These are phyloP conservation scores for Agrocybe praecox DNA, from an alignment of 768 basidiomycete species.

Conservation along the genomic window DNA sequence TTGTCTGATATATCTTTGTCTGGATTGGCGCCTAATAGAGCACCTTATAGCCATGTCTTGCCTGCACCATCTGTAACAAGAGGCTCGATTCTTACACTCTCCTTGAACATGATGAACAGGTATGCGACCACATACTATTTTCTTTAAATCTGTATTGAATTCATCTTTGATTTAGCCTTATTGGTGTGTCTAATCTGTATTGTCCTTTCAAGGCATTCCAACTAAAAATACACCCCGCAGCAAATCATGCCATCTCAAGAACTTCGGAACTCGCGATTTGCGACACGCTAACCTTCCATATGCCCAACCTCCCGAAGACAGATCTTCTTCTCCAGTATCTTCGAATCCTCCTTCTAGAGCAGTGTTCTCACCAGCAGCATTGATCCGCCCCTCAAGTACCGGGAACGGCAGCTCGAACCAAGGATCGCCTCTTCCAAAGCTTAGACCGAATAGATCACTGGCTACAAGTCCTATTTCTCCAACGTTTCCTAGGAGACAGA, in stretches of 20 bases:
- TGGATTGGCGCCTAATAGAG: background rate
- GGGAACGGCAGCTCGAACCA: slow-evolving; percentile 11
- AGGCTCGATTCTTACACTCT: slow-evolving; percentile 76
- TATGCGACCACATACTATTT: slow-evolving; percentile 24
- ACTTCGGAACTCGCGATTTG: slow-evolving; percentile 76
- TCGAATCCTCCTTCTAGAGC: slow-evolving; percentile 13
- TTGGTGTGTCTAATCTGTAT: slow-evolving; percentile 31
- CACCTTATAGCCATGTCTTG: slow-evolving; percentile 66
- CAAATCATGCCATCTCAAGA: slow-evolving; percentile 81
- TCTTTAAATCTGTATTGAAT: background rate
- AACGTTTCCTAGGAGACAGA: slow-evolving; percentile 18
- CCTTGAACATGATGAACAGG: slow-evolving; percentile 84
- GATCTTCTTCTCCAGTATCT: slow-evolving; percentile 28
- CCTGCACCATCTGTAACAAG: slow-evolving; percentile 77
- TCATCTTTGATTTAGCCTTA: slow-evolving; percentile 41
- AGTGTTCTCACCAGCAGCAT: slow-evolving; percentile 8
- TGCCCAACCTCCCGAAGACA: slow-evolving; percentile 28
- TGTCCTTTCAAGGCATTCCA: background rate
- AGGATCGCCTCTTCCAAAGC: slow-evolving; percentile 20
- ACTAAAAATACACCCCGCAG: slow-evolving; percentile 36
- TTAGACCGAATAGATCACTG: slow-evolving; percentile 30
- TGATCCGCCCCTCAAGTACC: slow-evolving; percentile 17
- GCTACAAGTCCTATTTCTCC: slow-evolving; percentile 35
- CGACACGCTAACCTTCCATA: slow-evolving; percentile 71
- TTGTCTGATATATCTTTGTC: background rate